Evolutionary conservation across 768 basidiomycete species (phyloP), one percentile per base, ranked within the genome.

Genomic region (Mycena alexandri): DNA sequence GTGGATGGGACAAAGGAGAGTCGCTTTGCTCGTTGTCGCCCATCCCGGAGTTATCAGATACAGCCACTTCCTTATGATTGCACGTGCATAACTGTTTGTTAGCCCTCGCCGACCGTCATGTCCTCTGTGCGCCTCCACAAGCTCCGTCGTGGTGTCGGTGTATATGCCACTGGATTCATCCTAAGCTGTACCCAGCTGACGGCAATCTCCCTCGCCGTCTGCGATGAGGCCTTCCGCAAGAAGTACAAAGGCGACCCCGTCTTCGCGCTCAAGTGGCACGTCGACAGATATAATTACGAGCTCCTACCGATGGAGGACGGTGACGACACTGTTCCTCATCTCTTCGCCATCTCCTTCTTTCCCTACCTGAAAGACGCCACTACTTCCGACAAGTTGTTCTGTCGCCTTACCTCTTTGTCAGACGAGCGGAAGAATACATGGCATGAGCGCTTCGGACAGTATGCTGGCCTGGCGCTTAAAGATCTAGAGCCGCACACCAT

Each of bases 301-400:
- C 44, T 59, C 33, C 19, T 59, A n/a, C 57, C 57, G 57, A 33
- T 58, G 24, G 33, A 58, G 29, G 46, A 59, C 58, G 58, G 58
- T 11, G 46, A 59, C 29, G 21, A 34, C 57, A 24, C 38, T 17
- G n/a, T n/a, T n/a, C 46, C 44, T 11, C 58, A 47, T 48, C 47
- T 59, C 29, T 59, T 59, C 33, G 58, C 58, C 19, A 36, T 59
- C 33, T 36, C 17, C n/a, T 59, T 59, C 58, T 59, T 59, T 13
- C 58, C 58, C 6, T 59, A 47, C 21, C 29, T 22, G 14, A 59
- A 59, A 38, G 34, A 59, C 21, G 58, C 46, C 33, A 22, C 25
- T 24, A 12, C 46, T 17, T 47, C 46, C 58, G 46, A 47, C 57
- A 22, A 29, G 25, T 24, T 46, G n/a, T 58, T 58, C 43, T 10